A percentile compares a stretch with the other conserved stretches of the same genome.
phyloP scores from a whole-genome alignment of 164 flowering plant genomes.

The Tinospora cordifolia region DNA sequence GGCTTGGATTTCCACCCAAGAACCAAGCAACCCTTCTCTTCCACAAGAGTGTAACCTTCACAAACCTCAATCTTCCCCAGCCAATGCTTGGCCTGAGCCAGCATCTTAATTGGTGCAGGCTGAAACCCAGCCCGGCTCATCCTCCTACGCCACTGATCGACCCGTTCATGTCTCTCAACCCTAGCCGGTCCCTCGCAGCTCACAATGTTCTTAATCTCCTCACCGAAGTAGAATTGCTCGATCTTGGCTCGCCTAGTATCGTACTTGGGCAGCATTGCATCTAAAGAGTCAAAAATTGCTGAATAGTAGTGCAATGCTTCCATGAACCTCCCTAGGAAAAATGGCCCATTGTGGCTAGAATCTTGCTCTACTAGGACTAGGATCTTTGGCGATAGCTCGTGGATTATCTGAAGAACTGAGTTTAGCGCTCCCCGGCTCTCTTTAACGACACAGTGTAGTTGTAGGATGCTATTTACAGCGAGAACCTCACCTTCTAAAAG shows the following conservation, averaged over 20 bases:
- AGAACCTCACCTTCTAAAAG: slow-evolving; percentile 29
- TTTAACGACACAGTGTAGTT: slow-evolving; percentile 54
- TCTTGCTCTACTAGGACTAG: slow-evolving; percentile 52
- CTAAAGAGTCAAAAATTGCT: slow-evolving; percentile 52
- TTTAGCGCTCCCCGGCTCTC: slow-evolving; percentile 59
- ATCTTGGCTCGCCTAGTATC: slow-evolving; percentile 53
- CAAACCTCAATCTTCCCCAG: slow-evolving; percentile 27
- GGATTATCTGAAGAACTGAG: slow-evolving; percentile 45
- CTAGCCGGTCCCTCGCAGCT: slow-evolving; percentile 60
- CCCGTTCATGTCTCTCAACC: slow-evolving; percentile 54
- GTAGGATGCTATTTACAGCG: slow-evolving; percentile 50
- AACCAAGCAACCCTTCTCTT: slow-evolving; percentile 59
- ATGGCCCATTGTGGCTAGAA: slow-evolving; percentile 61
- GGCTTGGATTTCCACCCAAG: slow-evolving; percentile 65
- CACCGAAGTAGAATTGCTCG: slow-evolving; percentile 58
- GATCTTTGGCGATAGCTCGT: slow-evolving; percentile 36
- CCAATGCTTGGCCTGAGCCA: slow-evolving; percentile 49
- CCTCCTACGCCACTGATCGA: slow-evolving; percentile 56
- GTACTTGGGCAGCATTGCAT: slow-evolving; percentile 51
- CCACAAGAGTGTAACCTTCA: slow-evolving; percentile 51
- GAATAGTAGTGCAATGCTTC: slow-evolving; percentile 56
- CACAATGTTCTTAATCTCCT: slow-evolving; percentile 60
- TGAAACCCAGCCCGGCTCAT: slow-evolving; percentile 64
- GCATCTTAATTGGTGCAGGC: slow-evolving; percentile 44
- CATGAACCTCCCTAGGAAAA: slow-evolving; percentile 59